A percentile compares a stretch with the other conserved stretches of the same genome.
These are phyloP conservation scores for Prototheca wickerhamii DNA, from an alignment of 163 green algal species.

Conservation along the genomic window DNA sequence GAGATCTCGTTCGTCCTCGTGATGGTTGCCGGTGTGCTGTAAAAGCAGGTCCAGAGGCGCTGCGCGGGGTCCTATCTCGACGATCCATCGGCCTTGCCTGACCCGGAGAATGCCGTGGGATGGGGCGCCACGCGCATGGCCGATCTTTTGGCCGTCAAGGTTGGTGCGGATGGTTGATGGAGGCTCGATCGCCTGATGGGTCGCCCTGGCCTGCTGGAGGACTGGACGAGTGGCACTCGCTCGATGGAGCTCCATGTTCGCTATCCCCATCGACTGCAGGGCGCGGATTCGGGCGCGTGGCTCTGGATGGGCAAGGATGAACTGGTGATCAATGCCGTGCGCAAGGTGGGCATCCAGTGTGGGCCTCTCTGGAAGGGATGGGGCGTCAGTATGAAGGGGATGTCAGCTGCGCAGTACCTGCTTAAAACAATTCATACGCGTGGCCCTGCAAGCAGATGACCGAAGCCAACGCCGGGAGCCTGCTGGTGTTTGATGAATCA, in stretches of 20 bases:
- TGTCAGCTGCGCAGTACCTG: neutral
- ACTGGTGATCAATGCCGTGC: constrained; percentile 43
- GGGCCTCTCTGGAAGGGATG: neutral
- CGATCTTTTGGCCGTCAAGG: too few species aligned
- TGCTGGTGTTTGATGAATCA: constrained; percentile 48
- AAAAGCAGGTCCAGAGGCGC: too few species aligned
- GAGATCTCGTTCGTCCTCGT: too few species aligned
- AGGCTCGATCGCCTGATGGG: too few species aligned
- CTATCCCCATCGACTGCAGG: constrained; percentile 7
- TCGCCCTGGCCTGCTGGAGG: too few species aligned
- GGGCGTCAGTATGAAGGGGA: neutral
- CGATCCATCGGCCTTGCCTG: too few species aligned
- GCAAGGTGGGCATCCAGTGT: constrained; percentile 25
- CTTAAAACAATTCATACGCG: neutral
- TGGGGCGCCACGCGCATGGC: too few species aligned
- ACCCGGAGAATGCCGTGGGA: too few species aligned
- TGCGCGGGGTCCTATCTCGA: too few species aligned
- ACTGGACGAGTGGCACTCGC: neutral
- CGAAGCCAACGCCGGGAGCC: constrained; percentile 48
- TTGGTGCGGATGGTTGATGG: too few species aligned
- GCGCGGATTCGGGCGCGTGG: constrained; percentile 35
- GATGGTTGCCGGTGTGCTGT: too few species aligned
- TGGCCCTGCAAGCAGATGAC: constrained; percentile 38
- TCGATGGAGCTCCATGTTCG: neutral
- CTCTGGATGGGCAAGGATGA: constrained; percentile 50